Percentiles rank a stretch among this genome's conserved stretches.
Evolutionary conservation across 2,329 filamentous ascomycete genomes (phyloP).

Genomic region (Pyrenophora teres): DNA sequence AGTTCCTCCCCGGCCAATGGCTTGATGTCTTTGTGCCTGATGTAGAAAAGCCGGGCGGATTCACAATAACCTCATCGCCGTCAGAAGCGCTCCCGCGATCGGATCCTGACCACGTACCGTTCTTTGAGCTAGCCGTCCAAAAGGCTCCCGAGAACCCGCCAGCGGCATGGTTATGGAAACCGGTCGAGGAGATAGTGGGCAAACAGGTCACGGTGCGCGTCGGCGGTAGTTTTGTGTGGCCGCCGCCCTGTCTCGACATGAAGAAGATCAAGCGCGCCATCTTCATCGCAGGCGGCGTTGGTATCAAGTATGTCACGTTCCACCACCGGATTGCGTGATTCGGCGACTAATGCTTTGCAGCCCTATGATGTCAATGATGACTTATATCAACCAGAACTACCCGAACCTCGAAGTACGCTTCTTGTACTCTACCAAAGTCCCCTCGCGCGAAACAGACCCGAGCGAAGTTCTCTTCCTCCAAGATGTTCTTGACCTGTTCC

Average conservation of each 20-base stretch:
- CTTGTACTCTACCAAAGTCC: conserved; percentile 64
- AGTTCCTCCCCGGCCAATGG: conserved; percentile 85
- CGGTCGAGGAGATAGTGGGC: conserved; percentile 60
- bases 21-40: conserved; percentile 78
- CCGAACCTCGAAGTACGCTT: conserved; percentile 57
- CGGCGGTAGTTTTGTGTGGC: conserved; percentile 82
- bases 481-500: conserved; percentile 40
- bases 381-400: conserved; percentile 58
- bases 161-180: conserved; percentile 75
- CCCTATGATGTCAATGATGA: conserved; percentile 75
- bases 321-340: not conserved
- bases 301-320: conserved; percentile 67
- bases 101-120: conserved; percentile 46
- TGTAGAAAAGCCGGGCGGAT: conserved; percentile 74
- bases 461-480: conserved; percentile 45
- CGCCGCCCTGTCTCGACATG: conserved; percentile 59
- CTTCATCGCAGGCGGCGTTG: conserved; percentile 80
- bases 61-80: conserved; percentile 83
- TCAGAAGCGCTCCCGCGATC: conserved; percentile 52
- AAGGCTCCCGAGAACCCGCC: conserved; percentile 71
- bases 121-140: conserved; percentile 80
- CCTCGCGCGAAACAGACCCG: conserved; percentile 34
- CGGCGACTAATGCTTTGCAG: conserved; percentile 43
- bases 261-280: conserved; percentile 63
- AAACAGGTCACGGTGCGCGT: conserved; percentile 68